Base-by-base conservation (phyloP, 1,139 yeast genomes). In the Pichia sp. region DNA sequence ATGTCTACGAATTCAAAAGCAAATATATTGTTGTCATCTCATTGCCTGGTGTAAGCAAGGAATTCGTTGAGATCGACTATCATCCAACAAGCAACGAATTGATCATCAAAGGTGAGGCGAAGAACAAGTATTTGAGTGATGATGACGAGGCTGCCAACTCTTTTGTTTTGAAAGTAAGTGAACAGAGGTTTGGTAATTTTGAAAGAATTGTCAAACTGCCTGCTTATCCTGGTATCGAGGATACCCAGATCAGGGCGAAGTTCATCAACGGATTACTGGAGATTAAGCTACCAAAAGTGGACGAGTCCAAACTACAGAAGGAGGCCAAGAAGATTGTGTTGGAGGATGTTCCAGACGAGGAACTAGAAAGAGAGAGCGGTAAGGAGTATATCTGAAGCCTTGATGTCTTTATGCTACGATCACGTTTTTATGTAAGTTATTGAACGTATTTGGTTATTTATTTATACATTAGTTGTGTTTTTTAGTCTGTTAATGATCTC, bases 191-290 rank as follows among this genome's bases (percentile, higher is more conserved):
- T 46, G 83, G 83, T 24, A 71, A 75, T 1, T 79, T 81, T 64
- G 83, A 80, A 62, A 75, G 87, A 66, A 72, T 77, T 38, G 68
- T 82, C 51, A 78, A 75, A 55, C 73, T 83, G 61, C 85, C 85
- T 33, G 71, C 74, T 1, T 69, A 76, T 52, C 81, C 83, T 53
- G 71, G 74, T 50, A 73, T 82, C 40, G 70, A 74, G 47, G 84
- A 81, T 53, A 81, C 78, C 17, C 70, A 68, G 31, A 81, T 82
- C 58, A 74, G 72, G 52, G 86, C 86, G 20, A 75, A 75, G 53
- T 79, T 76, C 57, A 71, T 67, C 49, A 75, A 77, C 59, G 87
- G 87, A 17, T 67, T 81, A 56, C 67, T 82, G 55, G 81, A 78
- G 56, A 71, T 82, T 43, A 72, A 68, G 42, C 68, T 81, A 12